Conservation (phyloP, 2,329 filamentous ascomycete genomes). For the Fusarium sp. region DNA sequence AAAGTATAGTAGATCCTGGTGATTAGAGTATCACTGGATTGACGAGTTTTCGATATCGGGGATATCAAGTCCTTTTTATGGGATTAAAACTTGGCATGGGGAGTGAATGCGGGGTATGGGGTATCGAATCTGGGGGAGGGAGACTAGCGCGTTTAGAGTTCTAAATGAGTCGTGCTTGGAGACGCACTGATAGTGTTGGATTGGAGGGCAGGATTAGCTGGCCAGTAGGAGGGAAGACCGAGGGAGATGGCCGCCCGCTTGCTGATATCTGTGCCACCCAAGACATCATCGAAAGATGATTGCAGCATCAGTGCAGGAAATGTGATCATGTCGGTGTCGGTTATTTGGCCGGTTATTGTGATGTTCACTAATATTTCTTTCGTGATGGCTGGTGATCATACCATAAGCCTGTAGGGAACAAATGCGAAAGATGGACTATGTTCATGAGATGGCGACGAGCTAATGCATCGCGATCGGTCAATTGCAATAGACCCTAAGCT, state of each 20-base stretch:
- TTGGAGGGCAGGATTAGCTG: not conserved
- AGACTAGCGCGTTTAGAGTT: not conserved
- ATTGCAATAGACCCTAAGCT: no score
- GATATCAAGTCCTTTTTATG: constrained; percentile 20
- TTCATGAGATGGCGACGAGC: fast-evolving
- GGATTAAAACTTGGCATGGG: not conserved
- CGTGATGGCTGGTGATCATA: no score
- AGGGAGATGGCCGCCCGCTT: not conserved
- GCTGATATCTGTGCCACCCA: not conserved
- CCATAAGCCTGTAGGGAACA: fast-evolving
- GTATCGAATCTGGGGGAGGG: constrained; percentile 21
- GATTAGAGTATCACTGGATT: not conserved
- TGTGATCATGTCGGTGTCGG: no score
- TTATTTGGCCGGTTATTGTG: not conserved
- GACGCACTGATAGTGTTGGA: not conserved
- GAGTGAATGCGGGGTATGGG: constrained; percentile 22
- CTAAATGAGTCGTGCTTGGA: not conserved
- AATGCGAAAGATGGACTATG: not conserved
- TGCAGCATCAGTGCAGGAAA: not conserved
- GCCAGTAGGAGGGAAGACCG: constrained; percentile 33
- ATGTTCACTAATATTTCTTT: not conserved
- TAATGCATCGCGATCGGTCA: fast-evolving
- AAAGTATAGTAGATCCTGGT: no score
- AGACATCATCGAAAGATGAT: not conserved
- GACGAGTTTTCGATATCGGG: not conserved